These are phyloP conservation scores for Xanthoceras sorbifolium DNA, from an alignment of 345 rosid species.

Conservation along the genomic window DNA sequence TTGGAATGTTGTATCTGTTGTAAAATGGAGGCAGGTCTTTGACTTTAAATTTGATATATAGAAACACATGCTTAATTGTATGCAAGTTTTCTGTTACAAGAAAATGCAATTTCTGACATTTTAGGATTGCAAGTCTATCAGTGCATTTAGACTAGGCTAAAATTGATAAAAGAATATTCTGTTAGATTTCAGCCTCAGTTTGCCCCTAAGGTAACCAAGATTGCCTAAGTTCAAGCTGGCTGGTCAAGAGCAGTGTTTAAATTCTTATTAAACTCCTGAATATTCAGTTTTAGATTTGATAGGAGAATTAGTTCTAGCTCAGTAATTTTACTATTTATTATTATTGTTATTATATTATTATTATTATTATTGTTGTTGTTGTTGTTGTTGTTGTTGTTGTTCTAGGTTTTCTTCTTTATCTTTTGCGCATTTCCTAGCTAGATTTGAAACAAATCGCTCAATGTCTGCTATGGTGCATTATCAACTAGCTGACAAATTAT, in stretches of 20 bases:
- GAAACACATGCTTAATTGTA: no score
- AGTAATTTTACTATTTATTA: not conserved
- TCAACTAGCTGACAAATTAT: not conserved
- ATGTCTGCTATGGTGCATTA: not conserved
- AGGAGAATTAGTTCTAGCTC: not conserved
- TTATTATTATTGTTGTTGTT: no score
- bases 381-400: no score
- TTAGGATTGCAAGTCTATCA: not conserved
- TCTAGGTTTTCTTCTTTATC: not conserved
- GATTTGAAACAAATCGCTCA: not conserved
- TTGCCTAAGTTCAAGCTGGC: constrained; percentile 4
- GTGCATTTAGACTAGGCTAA: not conserved
- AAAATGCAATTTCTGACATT: not conserved
- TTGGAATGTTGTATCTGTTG: no score
- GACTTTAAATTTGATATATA: no score
- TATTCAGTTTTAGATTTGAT: not conserved
- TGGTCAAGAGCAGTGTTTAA: not conserved
- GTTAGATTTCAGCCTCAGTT: not conserved
- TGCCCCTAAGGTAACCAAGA: no score
- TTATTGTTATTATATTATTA: no score
- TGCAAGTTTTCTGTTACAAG: not conserved
- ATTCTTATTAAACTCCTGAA: not conserved
- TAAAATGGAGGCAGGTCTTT: no score
- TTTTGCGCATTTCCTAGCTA: not conserved
- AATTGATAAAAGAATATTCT: constrained; percentile 5